A percentile compares a stretch with the other conserved stretches of the same genome.
Conservation (phyloP, 352 stramenopile species). For the Sclerospora graminicola region DNA sequence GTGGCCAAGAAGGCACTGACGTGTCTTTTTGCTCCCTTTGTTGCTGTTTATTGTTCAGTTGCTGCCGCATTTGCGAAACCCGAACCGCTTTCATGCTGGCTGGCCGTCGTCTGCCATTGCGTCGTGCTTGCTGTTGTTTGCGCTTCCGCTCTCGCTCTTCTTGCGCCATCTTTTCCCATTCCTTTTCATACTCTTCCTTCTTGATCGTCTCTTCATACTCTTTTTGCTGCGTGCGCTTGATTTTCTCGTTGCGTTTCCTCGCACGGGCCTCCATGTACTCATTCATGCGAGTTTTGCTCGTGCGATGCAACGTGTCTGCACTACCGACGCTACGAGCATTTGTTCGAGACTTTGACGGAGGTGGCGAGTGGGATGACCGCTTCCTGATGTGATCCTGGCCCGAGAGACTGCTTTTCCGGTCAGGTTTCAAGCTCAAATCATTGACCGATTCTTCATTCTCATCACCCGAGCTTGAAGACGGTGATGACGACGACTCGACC, state of each 20-base stretch:
- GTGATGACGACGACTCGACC: slow-evolving; percentile 24
- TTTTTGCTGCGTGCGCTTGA: slow-evolving; percentile 63
- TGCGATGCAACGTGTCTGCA: slow-evolving; percentile 18
- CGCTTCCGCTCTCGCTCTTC: slow-evolving; percentile 75
- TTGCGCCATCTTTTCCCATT: slow-evolving; percentile 84
- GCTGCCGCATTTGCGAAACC: slow-evolving; percentile 76
- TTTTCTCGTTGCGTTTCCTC: slow-evolving; percentile 67
- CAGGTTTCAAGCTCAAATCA: slow-evolving; percentile 16
- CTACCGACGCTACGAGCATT: slow-evolving; percentile 31
- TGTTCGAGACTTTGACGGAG: slow-evolving; percentile 26
- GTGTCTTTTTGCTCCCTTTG: slow-evolving; percentile 33
- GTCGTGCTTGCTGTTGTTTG: slow-evolving; percentile 66
- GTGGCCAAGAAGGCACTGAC: slow-evolving; percentile 2
- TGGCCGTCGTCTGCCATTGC: slow-evolving; percentile 51
- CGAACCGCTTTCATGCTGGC: slow-evolving; percentile 77
- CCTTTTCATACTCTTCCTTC: slow-evolving; percentile 80
- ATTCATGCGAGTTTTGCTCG: slow-evolving; percentile 78
- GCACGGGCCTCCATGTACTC: slow-evolving; percentile 81
- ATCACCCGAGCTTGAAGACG: slow-evolving; percentile 15
- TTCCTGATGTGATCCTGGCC: slow-evolving; percentile 11
- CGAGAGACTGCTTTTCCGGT: slow-evolving; percentile 13
- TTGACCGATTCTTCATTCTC: slow-evolving; percentile 6
- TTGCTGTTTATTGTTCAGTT: slow-evolving; percentile 64
- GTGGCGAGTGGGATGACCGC: slow-evolving; percentile 23
- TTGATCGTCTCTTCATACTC: slow-evolving; percentile 66